A percentile compares a stretch with the other conserved stretches of the same genome.
Evolutionary conservation across 1,284 basidiomycete species (phyloP).

Genomic region (Ganoderma lucidum): DNA sequence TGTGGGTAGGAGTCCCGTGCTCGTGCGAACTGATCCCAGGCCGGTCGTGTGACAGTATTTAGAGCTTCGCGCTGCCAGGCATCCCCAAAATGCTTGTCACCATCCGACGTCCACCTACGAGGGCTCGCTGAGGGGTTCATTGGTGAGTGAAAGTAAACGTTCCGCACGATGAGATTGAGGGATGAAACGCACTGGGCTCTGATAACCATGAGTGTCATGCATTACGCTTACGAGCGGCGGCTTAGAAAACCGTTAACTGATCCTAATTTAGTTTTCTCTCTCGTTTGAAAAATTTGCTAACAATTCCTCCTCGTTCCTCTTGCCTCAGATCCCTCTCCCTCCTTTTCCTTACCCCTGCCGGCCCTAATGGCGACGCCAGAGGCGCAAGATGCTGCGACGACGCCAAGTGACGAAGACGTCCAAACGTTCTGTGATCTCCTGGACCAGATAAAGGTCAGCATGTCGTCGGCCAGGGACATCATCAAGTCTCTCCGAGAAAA

Average conservation of each 20-base stretch:
- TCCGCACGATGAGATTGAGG: conserved; percentile 9
- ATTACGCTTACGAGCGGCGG: conserved; percentile 81
- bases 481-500: conserved; percentile 62
- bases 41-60: neutral
- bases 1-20: neutral
- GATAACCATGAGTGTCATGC: conserved; percentile 72
- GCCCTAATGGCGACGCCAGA: conserved; percentile 9
- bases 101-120: conserved; percentile 15
- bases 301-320: conserved; percentile 1
- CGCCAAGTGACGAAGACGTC: conserved; percentile 26
- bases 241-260: conserved; percentile 93
- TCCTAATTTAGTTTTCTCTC: conserved; percentile 25
- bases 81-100: conserved; percentile 18
- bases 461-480: conserved; percentile 66
- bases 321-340: conserved; percentile 12
- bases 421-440: conserved; percentile 51
- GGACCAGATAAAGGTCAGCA: conserved; percentile 69
- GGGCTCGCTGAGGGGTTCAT: conserved; percentile 10
- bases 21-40: conserved; percentile 2
- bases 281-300: conserved; percentile 17
- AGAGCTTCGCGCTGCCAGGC: neutral
- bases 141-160: conserved; percentile 23
- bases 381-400: conserved; percentile 2
- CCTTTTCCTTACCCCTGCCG: neutral
- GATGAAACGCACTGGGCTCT: conserved; percentile 95